Percentiles rank a stretch among this genome's conserved stretches.
phyloP scores from a whole-genome alignment of 192 early-diverging fungal species.

The Dissophora globulifera region DNA sequence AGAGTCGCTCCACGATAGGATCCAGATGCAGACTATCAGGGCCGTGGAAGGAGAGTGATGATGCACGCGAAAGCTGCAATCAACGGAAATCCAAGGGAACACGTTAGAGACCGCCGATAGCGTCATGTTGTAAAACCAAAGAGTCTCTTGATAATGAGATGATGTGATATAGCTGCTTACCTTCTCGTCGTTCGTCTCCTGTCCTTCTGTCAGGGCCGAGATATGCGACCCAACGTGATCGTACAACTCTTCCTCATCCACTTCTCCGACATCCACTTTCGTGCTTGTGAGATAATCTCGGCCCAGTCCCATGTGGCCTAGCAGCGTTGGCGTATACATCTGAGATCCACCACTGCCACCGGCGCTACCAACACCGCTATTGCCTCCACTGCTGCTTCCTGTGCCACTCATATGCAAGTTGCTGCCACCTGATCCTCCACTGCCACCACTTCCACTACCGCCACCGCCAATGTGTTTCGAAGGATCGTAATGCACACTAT shows the following conservation, averaged over 20 bases:
- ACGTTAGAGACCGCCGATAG: background rate
- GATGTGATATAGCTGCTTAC: conserved; percentile 5
- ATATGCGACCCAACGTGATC: conserved; percentile 34
- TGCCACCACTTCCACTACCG: too few species aligned
- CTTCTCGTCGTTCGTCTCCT: conserved; percentile 35
- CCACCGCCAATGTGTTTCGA: conserved; percentile 19
- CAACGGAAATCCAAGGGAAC: background rate
- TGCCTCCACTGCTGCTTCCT: conserved; percentile 4
- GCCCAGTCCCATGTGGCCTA: conserved; percentile 43
- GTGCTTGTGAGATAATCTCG: conserved; percentile 14
- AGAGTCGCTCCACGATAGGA: conserved; percentile 58
- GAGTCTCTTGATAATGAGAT: too few species aligned
- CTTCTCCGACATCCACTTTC: conserved; percentile 25
- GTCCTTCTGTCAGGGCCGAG: conserved; percentile 18
- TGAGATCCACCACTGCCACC: conserved; percentile 4
- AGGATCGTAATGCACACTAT: conserved; percentile 48
- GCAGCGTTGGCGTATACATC: conserved; percentile 22
- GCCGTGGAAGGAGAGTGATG: conserved; percentile 49
- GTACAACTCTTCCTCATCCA: conserved; percentile 34
- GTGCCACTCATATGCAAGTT: too few species aligned
- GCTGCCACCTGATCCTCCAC: too few species aligned
- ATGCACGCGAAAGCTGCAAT: conserved; percentile 29
- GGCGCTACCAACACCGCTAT: background rate
- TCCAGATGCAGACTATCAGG: conserved; percentile 50
- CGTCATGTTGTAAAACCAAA: too few species aligned